A percentile compares a stretch with the other conserved stretches of the same genome.
phyloP scores from a whole-genome alignment of 192 early-diverging fungal species.

The Backusella tarrabulga region DNA sequence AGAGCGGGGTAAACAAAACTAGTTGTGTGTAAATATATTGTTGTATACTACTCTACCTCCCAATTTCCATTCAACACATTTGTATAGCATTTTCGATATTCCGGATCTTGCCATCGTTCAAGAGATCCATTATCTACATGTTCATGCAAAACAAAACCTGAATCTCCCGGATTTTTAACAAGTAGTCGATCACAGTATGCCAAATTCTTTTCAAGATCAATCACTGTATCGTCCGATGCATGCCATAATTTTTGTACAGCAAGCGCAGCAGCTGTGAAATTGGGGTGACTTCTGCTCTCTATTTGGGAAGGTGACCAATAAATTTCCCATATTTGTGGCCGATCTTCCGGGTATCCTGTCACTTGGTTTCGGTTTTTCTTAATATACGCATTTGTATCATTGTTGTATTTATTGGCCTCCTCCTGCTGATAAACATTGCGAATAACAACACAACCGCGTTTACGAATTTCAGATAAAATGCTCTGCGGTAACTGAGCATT shows the following conservation, averaged over 20 bases:
- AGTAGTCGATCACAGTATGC: constrained; percentile 29
- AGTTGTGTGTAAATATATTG: neutral
- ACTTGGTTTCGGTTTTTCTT: neutral
- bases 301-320: constrained; percentile 33
- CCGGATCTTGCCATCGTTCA: constrained; percentile 34
- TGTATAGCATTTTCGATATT: constrained; percentile 26
- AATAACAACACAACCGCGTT: constrained; percentile 30
- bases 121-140: constrained; percentile 28
- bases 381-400: constrained; percentile 19
- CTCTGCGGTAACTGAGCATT: constrained; percentile 13
- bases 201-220: constrained; percentile 29
- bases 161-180: constrained; percentile 18
- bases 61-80: constrained; percentile 28
- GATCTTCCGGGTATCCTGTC: neutral
- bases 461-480: constrained; percentile 6
- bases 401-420: constrained; percentile 22
- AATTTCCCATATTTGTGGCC: constrained; percentile 29
- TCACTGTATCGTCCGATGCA: neutral
- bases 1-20: too few species aligned
- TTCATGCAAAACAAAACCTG: constrained; percentile 21
- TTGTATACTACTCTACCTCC: constrained; percentile 13
- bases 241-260: constrained; percentile 31
- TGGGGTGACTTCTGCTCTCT: constrained; percentile 17
- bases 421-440: constrained; percentile 14
- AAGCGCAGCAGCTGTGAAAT: constrained; percentile 11